Evolutionary conservation across 495 filamentous ascomycete genomes (phyloP), one percentile per base, ranked within the genome.

Genomic region (Aspergillus sparsus): DNA sequence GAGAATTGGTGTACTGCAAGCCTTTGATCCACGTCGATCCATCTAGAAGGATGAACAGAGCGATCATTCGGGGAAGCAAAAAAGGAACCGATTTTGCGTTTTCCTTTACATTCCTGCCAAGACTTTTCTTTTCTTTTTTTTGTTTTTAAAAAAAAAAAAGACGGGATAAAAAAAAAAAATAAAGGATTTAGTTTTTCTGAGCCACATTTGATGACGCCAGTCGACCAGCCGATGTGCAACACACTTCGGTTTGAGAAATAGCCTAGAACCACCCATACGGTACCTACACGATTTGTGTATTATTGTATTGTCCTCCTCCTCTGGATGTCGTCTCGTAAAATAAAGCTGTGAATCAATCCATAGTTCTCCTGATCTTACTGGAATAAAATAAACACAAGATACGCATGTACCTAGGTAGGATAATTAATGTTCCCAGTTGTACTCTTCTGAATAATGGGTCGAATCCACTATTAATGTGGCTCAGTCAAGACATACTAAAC

Each of bases 121-220:
- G 49, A 51, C 21, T 12, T 5, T 34, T 27, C 1, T 27, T 27
- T 27, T 27, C 3, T 27, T 27, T 27, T 27, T 27, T 3, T 27
- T 27, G 1, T 27, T 27, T 3, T 27, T 27, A 1, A 27, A 27
- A 27, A 27, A 27, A 27, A 27, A 27, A 27, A 27, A 27, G 21
- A 27, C 21, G 21, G 21, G 21, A 27, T 3, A 27, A 27, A n/a
- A n/a, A 31, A 10, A 11, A 50, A 31, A 34, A 51, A 32, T 33
- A 47, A 13, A 21, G 18, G 7, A 10, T 13, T 16, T 34, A 31
- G 15, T 54, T 13, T 9, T 27, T 16, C n/a, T 57, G 42, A 57
- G 54, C 54, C 54, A 57, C 54, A 57, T 44, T 16, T 42, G 42
- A 57, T 57, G 54, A 57, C 54, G 54, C 54, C 41, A 49, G 53